Evolutionary conservation across 768 basidiomycete genomes (phyloP), one percentile per base, ranked within the genome.

Genomic region (Austroboletus eburneus): DNA sequence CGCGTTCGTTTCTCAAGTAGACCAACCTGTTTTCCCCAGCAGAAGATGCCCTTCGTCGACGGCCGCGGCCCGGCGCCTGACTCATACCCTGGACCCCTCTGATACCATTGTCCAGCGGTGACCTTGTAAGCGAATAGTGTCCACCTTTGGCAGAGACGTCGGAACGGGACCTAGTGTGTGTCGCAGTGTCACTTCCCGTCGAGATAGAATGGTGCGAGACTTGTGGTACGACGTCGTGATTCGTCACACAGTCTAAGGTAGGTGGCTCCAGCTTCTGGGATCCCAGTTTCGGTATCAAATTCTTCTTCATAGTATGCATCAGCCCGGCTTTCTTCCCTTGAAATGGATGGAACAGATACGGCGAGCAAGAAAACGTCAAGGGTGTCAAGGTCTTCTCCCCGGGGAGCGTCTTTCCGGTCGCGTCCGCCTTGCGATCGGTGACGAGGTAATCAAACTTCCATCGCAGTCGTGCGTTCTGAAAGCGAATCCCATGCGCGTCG

Each of bases 371-470:
- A 63, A 91, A 90, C 16, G 77, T 77, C 20, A 91, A 64, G 3
- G 89, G 89, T 2, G 80, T 85, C 46, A 90, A 57, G 2, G 71
- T 72, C 68, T 85, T 87, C 66, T 91, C 91, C 14, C 85, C 86
- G 6, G 74, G 69, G n/a, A 66, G 58, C 16, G 69, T 57, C 48
- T 70, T 74, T 20, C 78, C 77, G 4, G 72, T 69, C 7, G 62
- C 61, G 20, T 77, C 72, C 20, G 67, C 65, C 43, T 70, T 65
- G 25, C 79, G 72, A 52, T 88, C 81, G 33, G 78, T 77, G 9
- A 93, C 85, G 25, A 81, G 58, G 60, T 93, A 93, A 45, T 87
- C 85, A 52, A 93, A 85, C 46, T 79, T 78, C 91, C 91, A 92
- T 20, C 69, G 68, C 16, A 88, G 66, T 46, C 75, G 78, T 18